Percentiles rank a stretch among this genome's conserved stretches.
phyloP scores from a whole-genome alignment of 179 eudicot species.

The Amaranthus tricolor region DNA sequence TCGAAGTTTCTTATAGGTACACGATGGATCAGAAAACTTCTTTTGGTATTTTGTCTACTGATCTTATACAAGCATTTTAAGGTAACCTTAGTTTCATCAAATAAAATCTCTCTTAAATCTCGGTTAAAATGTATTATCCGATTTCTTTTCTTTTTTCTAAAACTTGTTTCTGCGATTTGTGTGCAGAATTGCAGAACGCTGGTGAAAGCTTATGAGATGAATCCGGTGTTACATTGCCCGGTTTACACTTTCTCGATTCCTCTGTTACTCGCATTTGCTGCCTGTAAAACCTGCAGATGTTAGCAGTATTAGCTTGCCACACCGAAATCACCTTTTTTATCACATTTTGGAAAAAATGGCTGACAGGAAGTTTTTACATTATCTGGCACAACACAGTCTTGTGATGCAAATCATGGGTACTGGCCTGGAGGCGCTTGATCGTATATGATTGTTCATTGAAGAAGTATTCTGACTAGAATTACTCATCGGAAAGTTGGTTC shows the following conservation, averaged over 20 bases:
- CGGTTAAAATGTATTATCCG: too few species aligned
- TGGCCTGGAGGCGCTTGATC: too few species aligned
- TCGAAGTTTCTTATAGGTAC: conserved; percentile 24
- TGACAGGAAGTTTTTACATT: neutral
- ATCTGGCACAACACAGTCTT: too few species aligned
- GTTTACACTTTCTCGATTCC: conserved; percentile 63
- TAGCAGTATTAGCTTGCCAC: conserved; percentile 11
- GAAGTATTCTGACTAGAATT: too few species aligned
- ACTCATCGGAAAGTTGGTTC: too few species aligned
- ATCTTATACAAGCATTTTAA: conserved; percentile 71
- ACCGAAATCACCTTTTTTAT: neutral
- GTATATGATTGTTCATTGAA: too few species aligned
- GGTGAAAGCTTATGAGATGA: conserved; percentile 84
- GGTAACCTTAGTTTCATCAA: conserved; percentile 44
- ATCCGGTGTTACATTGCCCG: conserved; percentile 73
- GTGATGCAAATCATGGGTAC: too few species aligned
- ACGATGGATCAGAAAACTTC: conserved; percentile 59
- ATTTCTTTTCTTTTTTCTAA: too few species aligned
- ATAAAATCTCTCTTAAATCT: too few species aligned
- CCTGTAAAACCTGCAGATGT: conserved; percentile 51
- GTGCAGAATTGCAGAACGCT: conserved; percentile 72
- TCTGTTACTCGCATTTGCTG: conserved; percentile 54
- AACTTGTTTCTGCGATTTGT: too few species aligned
- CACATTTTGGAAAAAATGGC: neutral
- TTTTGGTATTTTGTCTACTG: conserved; percentile 49